A percentile compares a stretch with the other conserved stretches of the same genome.
phyloP scores from a whole-genome alignment of 169 alveolate genomes.

The Plasmodium inui region DNA sequence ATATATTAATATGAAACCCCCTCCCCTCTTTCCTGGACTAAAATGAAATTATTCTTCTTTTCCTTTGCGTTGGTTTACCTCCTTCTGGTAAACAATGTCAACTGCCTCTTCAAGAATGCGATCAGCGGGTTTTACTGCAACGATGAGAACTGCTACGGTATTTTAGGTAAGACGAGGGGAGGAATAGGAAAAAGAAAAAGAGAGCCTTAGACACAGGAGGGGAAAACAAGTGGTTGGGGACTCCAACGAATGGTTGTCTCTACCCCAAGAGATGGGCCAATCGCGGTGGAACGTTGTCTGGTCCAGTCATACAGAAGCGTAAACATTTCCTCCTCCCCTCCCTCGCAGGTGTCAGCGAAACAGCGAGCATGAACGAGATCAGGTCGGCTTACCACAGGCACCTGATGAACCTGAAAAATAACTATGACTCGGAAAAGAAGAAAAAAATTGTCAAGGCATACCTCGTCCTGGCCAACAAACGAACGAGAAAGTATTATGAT shows the following conservation, averaged over 20 bases:
- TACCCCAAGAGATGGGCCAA: background rate
- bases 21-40: background rate
- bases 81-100: constrained; percentile 29
- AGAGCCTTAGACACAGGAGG: background rate
- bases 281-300: background rate
- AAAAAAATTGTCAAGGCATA: constrained; percentile 45
- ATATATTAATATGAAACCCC: background rate
- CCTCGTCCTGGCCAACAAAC: constrained; percentile 28
- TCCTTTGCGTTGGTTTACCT: constrained; percentile 10
- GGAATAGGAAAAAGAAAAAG: background rate
- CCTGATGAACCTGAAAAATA: background rate
- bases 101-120: constrained; percentile 38
- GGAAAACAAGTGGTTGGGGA: background rate
- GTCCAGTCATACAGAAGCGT: too few relatives aligned
- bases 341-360: constrained; percentile 24
- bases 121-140: constrained; percentile 42
- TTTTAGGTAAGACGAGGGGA: constrained; percentile 26
- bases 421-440: constrained; percentile 14
- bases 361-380: constrained; percentile 3
- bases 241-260: background rate
- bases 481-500: constrained; percentile 46
- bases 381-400: constrained; percentile 6
- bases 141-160: constrained; percentile 39
- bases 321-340: background rate
- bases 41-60: constrained; percentile 26